Base-by-base conservation (phyloP, 2,329 filamentous ascomycete genomes). In the Aspergillus sp. region DNA sequence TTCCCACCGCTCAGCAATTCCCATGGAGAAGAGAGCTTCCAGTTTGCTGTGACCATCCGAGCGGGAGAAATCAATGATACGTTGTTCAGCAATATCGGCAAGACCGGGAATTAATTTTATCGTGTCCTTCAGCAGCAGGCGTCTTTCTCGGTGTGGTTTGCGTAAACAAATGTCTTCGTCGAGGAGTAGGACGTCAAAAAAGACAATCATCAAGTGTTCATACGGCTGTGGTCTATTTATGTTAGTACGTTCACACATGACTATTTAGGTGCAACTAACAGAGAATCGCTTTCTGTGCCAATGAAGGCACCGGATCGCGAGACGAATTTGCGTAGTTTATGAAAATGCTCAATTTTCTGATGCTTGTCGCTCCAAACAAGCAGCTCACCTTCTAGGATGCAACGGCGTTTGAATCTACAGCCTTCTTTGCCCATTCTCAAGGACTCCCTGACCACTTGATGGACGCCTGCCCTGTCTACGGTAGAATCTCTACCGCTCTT, bases 401-500 rank as follows among this genome's bases (percentile, higher is more conserved):
- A 96, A 5, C 82, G 82, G 7, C 76, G 77, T 25, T 80, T 81
- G 62, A 96, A 73, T 11, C 76, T 81, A 69, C 89, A 89, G 7
- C 81, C 77, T 0, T 79, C 60, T 1, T 76, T 74, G 3, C 86
- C 86, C 35, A 96, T 79, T 7, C 79, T 80, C 5, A 96, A 76
- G 3, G 88, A 87, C 3, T 85, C 77, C 41, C 81, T 79, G 56
- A 96, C 86, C 1, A 82, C 82, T 2, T 82, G 80, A 55, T 90
- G 86, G 21, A 96, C 72, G 1, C 77, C 79, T 11, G 72, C 65
- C 35, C 89, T 84, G 70, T 96, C 92, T 52, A 77, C 69, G 0
- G 91, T 96, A 45, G 91, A 93, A 64, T 96, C 90, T 70, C 95
- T 96, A 57, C 92, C 91, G 66, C 91, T 95, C 70, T 96, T 97